phyloP scores from a whole-genome alignment of 78 protist genomes.

The Speleostelium caveatum region DNA sequence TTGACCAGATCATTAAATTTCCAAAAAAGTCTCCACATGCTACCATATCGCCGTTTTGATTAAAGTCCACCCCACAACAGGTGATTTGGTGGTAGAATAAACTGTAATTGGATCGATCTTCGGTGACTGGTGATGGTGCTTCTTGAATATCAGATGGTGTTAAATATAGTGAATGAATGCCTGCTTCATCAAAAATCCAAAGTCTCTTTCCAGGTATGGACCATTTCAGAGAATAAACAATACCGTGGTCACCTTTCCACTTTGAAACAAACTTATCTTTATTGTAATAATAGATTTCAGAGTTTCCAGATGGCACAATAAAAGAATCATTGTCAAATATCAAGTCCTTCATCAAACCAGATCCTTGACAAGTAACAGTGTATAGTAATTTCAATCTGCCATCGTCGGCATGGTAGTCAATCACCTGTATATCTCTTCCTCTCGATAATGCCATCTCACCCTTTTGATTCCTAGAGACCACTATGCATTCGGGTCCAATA shows the following conservation, averaged over 20 bases:
- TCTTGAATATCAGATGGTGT: background rate
- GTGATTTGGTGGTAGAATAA: slow-evolving; percentile 48
- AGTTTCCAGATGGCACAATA: slow-evolving; percentile 50
- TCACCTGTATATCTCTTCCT: slow-evolving; percentile 30
- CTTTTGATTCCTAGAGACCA: background rate
- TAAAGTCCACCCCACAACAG: slow-evolving; percentile 71
- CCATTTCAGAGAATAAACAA: slow-evolving; percentile 63
- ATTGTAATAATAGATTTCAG: background rate
- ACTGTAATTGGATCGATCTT: background rate
- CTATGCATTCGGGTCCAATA: slow-evolving; percentile 18
- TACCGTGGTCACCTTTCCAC: slow-evolving; percentile 19
- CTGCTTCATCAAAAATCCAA: slow-evolving; percentile 76
- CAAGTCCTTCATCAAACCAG: slow-evolving; percentile 56
- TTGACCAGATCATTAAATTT: slow-evolving; percentile 46
- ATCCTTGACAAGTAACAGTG: slow-evolving; percentile 4
- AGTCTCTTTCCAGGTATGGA: slow-evolving; percentile 23
- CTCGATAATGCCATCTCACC: slow-evolving; percentile 4
- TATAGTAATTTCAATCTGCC: background rate
- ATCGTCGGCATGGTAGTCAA: background rate
- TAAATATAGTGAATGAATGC: slow-evolving; percentile 48
- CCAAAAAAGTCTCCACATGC: slow-evolving; percentile 76
- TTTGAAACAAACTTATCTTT: background rate
- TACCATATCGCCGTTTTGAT: slow-evolving; percentile 10
- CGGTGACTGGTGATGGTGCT: too few relatives aligned
- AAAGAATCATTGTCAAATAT: background rate